Percentiles rank a stretch among this genome's conserved stretches.
phyloP scores from a whole-genome alignment of 2,329 filamentous ascomycete genomes.

The Didymella arachidicola region DNA sequence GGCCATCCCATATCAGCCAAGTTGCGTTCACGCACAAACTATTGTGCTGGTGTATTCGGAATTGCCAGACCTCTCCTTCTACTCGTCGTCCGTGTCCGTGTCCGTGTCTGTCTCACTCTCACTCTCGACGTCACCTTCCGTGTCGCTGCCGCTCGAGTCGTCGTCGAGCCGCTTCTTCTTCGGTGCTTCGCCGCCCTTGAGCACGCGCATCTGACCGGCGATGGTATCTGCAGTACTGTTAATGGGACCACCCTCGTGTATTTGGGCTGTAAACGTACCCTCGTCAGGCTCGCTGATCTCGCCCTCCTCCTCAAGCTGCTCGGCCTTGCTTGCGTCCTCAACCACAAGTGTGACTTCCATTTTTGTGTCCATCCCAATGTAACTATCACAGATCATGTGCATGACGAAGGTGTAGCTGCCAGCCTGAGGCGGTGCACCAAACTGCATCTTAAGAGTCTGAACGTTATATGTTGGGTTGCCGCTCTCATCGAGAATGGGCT shows the following conservation, averaged over 20 bases:
- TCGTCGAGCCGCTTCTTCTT: conserved; percentile 70
- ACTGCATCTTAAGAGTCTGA: conserved; percentile 96
- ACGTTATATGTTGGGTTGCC: conserved; percentile 92
- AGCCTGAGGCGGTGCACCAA: conserved; percentile 89
- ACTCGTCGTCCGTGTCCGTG: conserved; percentile 54
- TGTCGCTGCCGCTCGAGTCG: conserved; percentile 68
- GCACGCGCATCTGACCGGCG: conserved; percentile 86
- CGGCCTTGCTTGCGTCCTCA: conserved; percentile 86
- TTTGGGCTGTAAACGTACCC: conserved; percentile 62
- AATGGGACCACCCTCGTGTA: conserved; percentile 22
- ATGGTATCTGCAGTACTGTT: conserved; percentile 72
- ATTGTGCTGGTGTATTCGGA: not conserved
- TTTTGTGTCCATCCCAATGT: conserved; percentile 92
- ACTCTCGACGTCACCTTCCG: conserved; percentile 66
- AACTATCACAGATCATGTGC: conserved; percentile 93
- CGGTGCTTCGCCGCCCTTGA: conserved; percentile 71
- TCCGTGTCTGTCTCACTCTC: conserved; percentile 61
- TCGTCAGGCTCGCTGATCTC: conserved; percentile 98
- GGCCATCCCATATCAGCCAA: not conserved
- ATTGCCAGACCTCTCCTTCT: conserved; percentile 17
- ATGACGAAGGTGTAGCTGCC: conserved; percentile 95
- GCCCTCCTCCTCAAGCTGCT: conserved; percentile 81
- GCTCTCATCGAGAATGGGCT: conserved; percentile 79
- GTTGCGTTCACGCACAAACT: not conserved
- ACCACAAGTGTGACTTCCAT: conserved; percentile 89